A percentile compares a stretch with the other conserved stretches of the same genome.
Conservation (phyloP, 116 monocot species). For the Thalassia testudinum region DNA sequence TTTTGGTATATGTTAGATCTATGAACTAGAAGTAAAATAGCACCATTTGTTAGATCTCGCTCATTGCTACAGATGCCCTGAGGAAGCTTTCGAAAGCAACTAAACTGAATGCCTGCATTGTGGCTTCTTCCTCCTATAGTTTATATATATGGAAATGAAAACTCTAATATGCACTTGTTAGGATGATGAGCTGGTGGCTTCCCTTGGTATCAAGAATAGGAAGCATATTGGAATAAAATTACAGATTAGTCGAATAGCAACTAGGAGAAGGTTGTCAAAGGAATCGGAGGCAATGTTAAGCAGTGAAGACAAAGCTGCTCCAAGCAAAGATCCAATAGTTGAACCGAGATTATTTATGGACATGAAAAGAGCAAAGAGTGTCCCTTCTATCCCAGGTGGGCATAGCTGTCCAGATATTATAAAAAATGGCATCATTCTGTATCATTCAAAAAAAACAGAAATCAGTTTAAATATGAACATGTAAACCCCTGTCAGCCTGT, state of each 20-base stretch:
- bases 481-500: background rate
- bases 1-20: no score
- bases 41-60: no score
- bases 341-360: slow-evolving; percentile 70
- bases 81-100: no score
- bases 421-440: slow-evolving; percentile 83
- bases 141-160: no score
- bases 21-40: no score
- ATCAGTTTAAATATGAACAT: background rate
- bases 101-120: no score
- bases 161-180: no score
- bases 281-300: slow-evolving; percentile 44
- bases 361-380: slow-evolving; percentile 85
- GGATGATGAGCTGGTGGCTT: slow-evolving; percentile 36
- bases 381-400: slow-evolving; percentile 88
- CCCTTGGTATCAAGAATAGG: slow-evolving; percentile 68
- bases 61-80: no score
- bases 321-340: slow-evolving; percentile 52
- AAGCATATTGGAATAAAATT: slow-evolving; percentile 47
- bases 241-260: slow-evolving; percentile 30
- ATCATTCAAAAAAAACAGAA: background rate
- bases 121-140: no score
- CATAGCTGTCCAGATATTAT: slow-evolving; percentile 72
- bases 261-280: slow-evolving; percentile 39
- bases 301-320: slow-evolving; percentile 51